Evolutionary conservation across 495 filamentous ascomycete species (phyloP).

Genomic region (Aspergillus biplanus): DNA sequence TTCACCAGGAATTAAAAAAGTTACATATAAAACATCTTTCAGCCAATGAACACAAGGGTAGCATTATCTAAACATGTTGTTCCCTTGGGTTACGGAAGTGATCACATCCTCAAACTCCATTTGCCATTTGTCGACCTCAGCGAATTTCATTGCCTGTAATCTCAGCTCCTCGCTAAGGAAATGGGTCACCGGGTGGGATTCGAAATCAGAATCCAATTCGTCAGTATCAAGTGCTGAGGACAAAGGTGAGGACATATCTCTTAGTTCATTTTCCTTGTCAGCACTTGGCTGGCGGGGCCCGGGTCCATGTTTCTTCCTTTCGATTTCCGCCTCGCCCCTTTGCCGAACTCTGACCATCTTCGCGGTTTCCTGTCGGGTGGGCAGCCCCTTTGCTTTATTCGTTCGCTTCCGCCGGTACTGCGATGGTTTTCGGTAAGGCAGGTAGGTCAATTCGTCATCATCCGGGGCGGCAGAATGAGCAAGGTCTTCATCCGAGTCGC

Average conservation of each 20-base stretch:
- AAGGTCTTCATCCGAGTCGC: slow-evolving; percentile 42
- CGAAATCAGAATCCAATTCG: slow-evolving; percentile 33
- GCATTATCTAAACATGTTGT: slow-evolving; percentile 18
- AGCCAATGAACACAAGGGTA: neutral
- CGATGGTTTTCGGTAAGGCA: slow-evolving; percentile 31
- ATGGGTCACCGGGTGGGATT: slow-evolving; percentile 18
- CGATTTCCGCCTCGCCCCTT: slow-evolving; percentile 17
- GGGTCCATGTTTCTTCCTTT: neutral
- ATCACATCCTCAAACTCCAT: slow-evolving; percentile 71
- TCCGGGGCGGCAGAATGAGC: slow-evolving; percentile 33
- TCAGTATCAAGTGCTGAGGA: slow-evolving; percentile 46
- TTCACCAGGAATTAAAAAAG: neutral
- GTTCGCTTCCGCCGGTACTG: slow-evolving; percentile 18
- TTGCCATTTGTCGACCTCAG: slow-evolving; percentile 70
- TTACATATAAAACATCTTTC: neutral
- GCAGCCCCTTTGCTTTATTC: slow-evolving; percentile 25
- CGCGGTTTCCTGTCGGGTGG: slow-evolving; percentile 1
- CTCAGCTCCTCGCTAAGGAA: slow-evolving; percentile 44
- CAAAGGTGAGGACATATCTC: slow-evolving; percentile 38
- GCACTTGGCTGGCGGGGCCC: neutral
- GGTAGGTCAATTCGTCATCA: slow-evolving; percentile 45
- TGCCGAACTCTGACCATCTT: slow-evolving; percentile 7
- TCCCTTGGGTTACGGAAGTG: slow-evolving; percentile 31
- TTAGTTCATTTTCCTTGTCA: slow-evolving; percentile 39
- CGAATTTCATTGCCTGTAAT: slow-evolving; percentile 58